Evolutionary conservation across 345 rosid genomes (phyloP).

Genomic region (Microthlaspi erraticum): DNA sequence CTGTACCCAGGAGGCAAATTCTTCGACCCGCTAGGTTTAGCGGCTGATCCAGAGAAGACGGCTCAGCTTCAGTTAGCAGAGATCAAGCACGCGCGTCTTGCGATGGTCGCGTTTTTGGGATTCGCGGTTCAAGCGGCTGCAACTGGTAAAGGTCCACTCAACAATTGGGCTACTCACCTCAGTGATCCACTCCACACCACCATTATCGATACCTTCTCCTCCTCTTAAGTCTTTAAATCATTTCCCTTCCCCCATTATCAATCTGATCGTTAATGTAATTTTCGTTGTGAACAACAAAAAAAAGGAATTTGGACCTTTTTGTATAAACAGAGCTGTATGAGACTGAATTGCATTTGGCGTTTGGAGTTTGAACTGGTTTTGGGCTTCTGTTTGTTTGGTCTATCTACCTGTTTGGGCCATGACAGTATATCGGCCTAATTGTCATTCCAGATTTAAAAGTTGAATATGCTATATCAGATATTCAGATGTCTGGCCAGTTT

Average conservation of each 20-base stretch:
- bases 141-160: conserved; percentile 87
- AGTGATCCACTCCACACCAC: conserved; percentile 99
- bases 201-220: conserved; percentile 79
- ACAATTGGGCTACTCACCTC: conserved; percentile 98
- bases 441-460: not conserved
- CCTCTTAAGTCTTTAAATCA: conserved; percentile 40
- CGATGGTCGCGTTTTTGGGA: conserved; percentile 90
- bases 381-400: conserved; percentile 5
- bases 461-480: too few relatives aligned
- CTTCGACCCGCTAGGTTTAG: conserved; percentile 90
- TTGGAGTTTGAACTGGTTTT: conserved; percentile 3
- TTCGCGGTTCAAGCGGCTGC: conserved; percentile 93
- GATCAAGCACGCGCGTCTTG: conserved; percentile 99
- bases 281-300: conserved; percentile 7
- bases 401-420: conserved; percentile 11
- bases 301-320: not conserved
- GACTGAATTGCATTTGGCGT: conserved; percentile 6
- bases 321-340: conserved; percentile 20
- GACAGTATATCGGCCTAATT: not conserved
- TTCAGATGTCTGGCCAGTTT: too few relatives aligned
- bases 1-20: conserved; percentile 84
- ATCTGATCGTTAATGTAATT: conserved; percentile 7
- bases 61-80: conserved; percentile 88
- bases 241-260: not conserved
- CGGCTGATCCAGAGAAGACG: conserved; percentile 90